Base-by-base conservation (phyloP, 176 grass and related monocot species). In the Lolium perenne region DNA sequence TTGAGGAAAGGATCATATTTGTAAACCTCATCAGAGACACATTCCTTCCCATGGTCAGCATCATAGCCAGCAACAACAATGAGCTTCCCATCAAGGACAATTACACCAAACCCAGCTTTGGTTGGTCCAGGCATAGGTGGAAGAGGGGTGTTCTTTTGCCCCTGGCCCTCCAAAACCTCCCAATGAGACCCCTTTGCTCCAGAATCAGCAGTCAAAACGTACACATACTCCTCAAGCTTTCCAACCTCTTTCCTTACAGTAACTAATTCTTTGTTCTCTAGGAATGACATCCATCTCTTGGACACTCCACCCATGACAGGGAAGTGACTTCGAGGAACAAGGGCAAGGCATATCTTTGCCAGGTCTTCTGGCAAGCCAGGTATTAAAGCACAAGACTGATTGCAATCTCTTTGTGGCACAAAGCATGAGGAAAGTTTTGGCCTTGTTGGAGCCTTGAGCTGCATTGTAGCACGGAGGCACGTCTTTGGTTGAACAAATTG, bases 301-400 rank as follows among this genome's bases (percentile, higher is more conserved):
- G 91, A 95, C 64, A 98, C 96, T 77, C 90, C 84, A 69, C 84
- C 93, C 91, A 94, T 91, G 22, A 77, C 87, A 47, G 92, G 93
- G 22, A 95, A 89, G 38, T 94, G 78, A 43, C 45, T 63, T 47
- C 91, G 86, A 22, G 96, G 96, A 74, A 95, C 84, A 74, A 91
- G 87, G 51, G 93, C 91, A 81, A 98, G 88, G 51, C 91, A 95
- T 82, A 86, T 78, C 89, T 95, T 98, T 63, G 93, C 91, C 21
- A 98, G 79, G 29, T 98, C 96, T 80, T 98, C 96, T 16, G 93
- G 96, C 82, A 98, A 95, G 60, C 90, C 91, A 79, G 96, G 96
- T 74, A 98, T 94, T 73, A 98, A 66, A 80, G 85, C 81, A 77
- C 83, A 61, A 49, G 89, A 79, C 20, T 78, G 21, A 47, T 89